phyloP scores from a whole-genome alignment of 306 rosid species.

The Urtica urens region DNA sequence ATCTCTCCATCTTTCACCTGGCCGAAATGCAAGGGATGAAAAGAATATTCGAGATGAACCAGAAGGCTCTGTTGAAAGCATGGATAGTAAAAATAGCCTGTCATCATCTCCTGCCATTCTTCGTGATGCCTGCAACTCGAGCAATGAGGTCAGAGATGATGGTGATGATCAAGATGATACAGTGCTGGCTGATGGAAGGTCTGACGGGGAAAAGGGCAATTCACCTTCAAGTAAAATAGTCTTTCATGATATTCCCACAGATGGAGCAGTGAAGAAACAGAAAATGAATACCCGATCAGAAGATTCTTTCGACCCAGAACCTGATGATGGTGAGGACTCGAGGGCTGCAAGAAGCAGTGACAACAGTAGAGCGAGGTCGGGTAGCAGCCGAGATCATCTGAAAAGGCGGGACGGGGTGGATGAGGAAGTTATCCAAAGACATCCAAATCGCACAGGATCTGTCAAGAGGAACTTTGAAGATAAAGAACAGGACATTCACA shows the following conservation, averaged over 20 bases:
- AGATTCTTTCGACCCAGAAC: slow-evolving; percentile 42
- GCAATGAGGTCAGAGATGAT: slow-evolving; percentile 43
- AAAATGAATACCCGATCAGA: slow-evolving; percentile 41
- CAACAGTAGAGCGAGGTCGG: slow-evolving; percentile 91
- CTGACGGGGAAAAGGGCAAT: slow-evolving; percentile 49
- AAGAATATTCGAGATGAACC: slow-evolving; percentile 26
- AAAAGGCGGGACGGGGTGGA: slow-evolving; percentile 69
- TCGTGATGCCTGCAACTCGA: slow-evolving; percentile 40
- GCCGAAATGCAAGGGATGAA: slow-evolving; percentile 24
- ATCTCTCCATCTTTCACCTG: slow-evolving; percentile 42
- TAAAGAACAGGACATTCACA: slow-evolving; percentile 44
- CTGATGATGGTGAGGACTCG: slow-evolving; percentile 67
- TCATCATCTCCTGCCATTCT: slow-evolving; percentile 43
- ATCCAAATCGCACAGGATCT: slow-evolving; percentile 37
- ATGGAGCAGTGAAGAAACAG: slow-evolving; percentile 35
- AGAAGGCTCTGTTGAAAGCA: slow-evolving; percentile 66
- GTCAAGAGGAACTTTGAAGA: slow-evolving; percentile 48
- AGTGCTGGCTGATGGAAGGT: slow-evolving; percentile 43
- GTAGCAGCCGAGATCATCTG: slow-evolving; percentile 73
- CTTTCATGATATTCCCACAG: slow-evolving; percentile 26
- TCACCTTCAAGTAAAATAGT: slow-evolving; percentile 17
- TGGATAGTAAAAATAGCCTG: slow-evolving; percentile 41
- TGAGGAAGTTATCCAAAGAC: slow-evolving; percentile 85
- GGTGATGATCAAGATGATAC: slow-evolving; percentile 44
- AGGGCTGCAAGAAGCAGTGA: slow-evolving; percentile 92